Evolutionary conservation across 192 early-diverging fungal genomes (phyloP).

Genomic region (Rhizophagus prolifer): DNA sequence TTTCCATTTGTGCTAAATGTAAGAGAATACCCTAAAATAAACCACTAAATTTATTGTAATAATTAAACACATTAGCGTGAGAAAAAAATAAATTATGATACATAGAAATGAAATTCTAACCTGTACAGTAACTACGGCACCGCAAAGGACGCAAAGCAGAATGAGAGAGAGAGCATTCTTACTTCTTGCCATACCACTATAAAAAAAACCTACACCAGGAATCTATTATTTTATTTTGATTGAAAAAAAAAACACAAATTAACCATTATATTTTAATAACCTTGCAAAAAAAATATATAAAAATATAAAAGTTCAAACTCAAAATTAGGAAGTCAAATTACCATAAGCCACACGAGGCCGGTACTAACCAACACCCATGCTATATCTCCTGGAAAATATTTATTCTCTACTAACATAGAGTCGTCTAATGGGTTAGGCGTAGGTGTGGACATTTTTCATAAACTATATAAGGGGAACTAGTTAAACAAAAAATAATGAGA

Average conservation of each 20-base stretch:
- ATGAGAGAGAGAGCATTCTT: conserved; percentile 93
- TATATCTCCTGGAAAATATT: conserved; percentile 52
- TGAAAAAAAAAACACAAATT: too few relatives aligned
- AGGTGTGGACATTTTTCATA: not conserved
- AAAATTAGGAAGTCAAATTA: conserved; percentile 16
- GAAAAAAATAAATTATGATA: not conserved
- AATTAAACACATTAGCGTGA: too few relatives aligned
- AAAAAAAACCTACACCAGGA: conserved; percentile 94
- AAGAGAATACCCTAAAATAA: conserved; percentile 87
- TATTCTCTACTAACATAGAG: not conserved
- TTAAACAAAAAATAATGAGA: too few relatives aligned
- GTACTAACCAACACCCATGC: conserved; percentile 70
- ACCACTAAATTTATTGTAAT: conserved; percentile 60
- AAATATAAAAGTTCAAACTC: not conserved
- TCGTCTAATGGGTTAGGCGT: too few relatives aligned
- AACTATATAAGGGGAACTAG: too few relatives aligned
- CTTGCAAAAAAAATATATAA: too few relatives aligned
- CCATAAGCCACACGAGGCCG: conserved; percentile 91
- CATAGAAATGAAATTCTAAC: conserved; percentile 23
- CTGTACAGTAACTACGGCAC: conserved; percentile 86
- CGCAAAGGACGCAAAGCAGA: conserved; percentile 75
- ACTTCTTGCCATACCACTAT: conserved; percentile 88
- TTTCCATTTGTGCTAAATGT: conserved; percentile 75
- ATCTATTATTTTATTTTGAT: not conserved
- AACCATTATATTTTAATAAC: too few relatives aligned